These are phyloP conservation scores for Ophiocordyceps polyrhachis-furcata DNA, from an alignment of 2,329 filamentous ascomycete species.

Conservation along the genomic window DNA sequence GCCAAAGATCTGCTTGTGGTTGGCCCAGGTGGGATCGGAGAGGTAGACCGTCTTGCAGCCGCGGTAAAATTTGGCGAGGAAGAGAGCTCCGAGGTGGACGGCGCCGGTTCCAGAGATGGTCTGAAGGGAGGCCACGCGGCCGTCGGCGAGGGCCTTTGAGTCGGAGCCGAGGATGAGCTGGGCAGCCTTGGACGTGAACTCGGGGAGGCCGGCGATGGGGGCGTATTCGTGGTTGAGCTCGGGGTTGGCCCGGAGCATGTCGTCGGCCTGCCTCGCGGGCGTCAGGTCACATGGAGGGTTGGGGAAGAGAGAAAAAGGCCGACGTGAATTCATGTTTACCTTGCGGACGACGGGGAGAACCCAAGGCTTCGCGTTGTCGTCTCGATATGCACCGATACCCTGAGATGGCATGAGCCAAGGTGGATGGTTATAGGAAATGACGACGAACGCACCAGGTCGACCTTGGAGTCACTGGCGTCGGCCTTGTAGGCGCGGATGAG, in stretches of 20 bases:
- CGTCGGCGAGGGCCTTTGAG: slow-evolving; percentile 68
- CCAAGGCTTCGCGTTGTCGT: slow-evolving; percentile 93
- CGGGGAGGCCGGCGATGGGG: slow-evolving; percentile 73
- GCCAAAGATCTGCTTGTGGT: slow-evolving; percentile 95
- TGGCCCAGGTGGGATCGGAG: slow-evolving; percentile 92
- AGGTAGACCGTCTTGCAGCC: slow-evolving; percentile 65
- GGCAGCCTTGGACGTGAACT: slow-evolving; percentile 78
- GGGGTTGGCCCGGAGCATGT: slow-evolving; percentile 73
- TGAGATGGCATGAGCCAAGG: slow-evolving; percentile 9
- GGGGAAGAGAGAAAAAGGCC: background rate
- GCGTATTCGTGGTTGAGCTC: slow-evolving; percentile 96
- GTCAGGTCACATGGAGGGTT: slow-evolving; percentile 4
- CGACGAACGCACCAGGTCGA: slow-evolving; percentile 58
- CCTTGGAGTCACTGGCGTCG: slow-evolving; percentile 61
- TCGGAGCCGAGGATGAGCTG: slow-evolving; percentile 70
- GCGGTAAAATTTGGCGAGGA: slow-evolving; percentile 82
- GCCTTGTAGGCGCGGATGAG: slow-evolving; percentile 75
- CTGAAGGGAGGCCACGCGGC: slow-evolving; percentile 66
- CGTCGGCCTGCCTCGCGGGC: slow-evolving; percentile 51
- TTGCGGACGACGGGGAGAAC: slow-evolving; percentile 90
- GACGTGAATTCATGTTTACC: slow-evolving; percentile 30
- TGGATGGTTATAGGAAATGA: background rate
- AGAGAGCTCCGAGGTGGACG: slow-evolving; percentile 80
- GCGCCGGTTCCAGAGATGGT: slow-evolving; percentile 96
- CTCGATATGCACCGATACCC: slow-evolving; percentile 83